Percentiles rank a stretch among this genome's conserved stretches.
phyloP scores from a whole-genome alignment of 805 yeast species.

The Yamadazyma nakazawae region DNA sequence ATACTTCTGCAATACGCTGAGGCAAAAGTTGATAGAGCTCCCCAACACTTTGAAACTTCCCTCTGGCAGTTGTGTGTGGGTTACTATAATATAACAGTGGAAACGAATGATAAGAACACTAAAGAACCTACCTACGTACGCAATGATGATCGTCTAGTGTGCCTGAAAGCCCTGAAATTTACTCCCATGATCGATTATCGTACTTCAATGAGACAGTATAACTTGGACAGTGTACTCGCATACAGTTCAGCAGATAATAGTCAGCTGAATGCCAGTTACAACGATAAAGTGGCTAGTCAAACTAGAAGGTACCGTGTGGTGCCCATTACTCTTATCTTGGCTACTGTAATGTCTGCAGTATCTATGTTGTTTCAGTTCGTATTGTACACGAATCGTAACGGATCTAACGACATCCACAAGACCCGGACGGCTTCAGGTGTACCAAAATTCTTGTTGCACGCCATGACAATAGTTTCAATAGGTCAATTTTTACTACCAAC shows the following conservation, averaged over 20 bases:
- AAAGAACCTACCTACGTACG: constrained; percentile 14
- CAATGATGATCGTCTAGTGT: constrained; percentile 22
- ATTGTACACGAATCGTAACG: constrained; percentile 38
- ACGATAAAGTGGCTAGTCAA: constrained; percentile 12
- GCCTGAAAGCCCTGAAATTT: constrained; percentile 12
- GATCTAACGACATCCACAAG: constrained; percentile 20
- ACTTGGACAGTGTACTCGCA: constrained; percentile 43
- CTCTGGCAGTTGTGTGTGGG: constrained; percentile 48
- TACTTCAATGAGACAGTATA: constrained; percentile 34
- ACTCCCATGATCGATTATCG: constrained; percentile 45
- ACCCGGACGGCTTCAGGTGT: constrained; percentile 17
- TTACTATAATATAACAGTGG: constrained; percentile 25
- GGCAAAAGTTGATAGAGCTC: constrained; percentile 44
- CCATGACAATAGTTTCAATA: constrained; percentile 34
- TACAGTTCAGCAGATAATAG: constrained; percentile 24
- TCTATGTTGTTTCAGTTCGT: constrained; percentile 27
- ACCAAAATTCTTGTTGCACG: constrained; percentile 33
- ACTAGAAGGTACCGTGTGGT: constrained; percentile 21
- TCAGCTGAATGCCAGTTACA: constrained; percentile 1
- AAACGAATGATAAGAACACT: background rate
- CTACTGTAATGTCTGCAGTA: constrained; percentile 25
- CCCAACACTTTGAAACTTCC: constrained; percentile 44
- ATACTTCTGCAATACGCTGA: constrained; percentile 45
- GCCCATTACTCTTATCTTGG: constrained; percentile 26
- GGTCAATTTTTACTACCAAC: constrained; percentile 19